Evolutionary conservation across 495 filamentous ascomycete species (phyloP), one percentile per base, ranked within the genome.

Genomic region (Evernia prunastri): DNA sequence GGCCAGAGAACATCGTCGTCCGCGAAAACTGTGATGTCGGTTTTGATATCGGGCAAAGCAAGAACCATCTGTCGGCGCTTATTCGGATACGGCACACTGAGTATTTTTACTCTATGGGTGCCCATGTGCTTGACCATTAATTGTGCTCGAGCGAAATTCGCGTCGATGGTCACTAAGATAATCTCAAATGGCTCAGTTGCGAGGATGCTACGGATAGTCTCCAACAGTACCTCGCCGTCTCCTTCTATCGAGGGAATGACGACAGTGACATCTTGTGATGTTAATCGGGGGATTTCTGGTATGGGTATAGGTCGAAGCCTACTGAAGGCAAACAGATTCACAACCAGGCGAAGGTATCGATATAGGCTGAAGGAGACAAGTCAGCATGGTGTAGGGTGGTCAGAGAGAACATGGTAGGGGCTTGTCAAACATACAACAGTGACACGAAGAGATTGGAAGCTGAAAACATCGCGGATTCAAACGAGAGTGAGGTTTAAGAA

Each of bases 1-100:
- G 90, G 91, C 89, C 90, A 93, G 66, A 84, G 86, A 59, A 96
- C 91, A 72, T 96, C 91, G 75, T 94, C 91, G 71, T 96, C 91
- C 31, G 89, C 89, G 71, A 96, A 87, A 58, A 96, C 76, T 17
- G 87, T 92, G 67, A 94, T 87, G 17, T 82, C 72, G 0, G 90
- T 92, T 57, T 72, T 75, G 37, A 94, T 88, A 64, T 88, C 82
- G 27, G 89, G 89, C 56, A 96, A 87, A 3, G 89, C 90, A 63
- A 84, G 81, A 63, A 87, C 88, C 75, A 96, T 89, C 74, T 96
- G 91, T 37, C 87, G 84, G 20, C 91, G 85, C 75, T 96, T 95
- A 74, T 96, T 94, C 18, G 86, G 86, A 67, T 85, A 81, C 10
- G 75, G 76, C 56, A 84, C 77, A 40, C 79, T 80, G 66, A 81